Base-by-base conservation (phyloP, 805 yeast species). In the Candida sithepensis region DNA sequence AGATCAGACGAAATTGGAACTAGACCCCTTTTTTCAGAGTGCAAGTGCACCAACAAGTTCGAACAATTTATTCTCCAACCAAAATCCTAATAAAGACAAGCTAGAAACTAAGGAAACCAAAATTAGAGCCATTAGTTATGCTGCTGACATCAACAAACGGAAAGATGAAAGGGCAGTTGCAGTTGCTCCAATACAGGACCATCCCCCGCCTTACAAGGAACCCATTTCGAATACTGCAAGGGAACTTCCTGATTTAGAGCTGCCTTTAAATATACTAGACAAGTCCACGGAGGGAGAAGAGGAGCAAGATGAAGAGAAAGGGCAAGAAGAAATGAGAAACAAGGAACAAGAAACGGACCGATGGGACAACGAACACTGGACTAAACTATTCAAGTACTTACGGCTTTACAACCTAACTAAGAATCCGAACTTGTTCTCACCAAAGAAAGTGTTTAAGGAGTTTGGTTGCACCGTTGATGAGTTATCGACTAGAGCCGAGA, bases 361-460 rank as follows among this genome's bases (percentile, higher is more conserved):
- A 14, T 64, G 68, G 68, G 42, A 42, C 14, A 20, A 28, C n/a
- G 41, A 32, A 18, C 54, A 56, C 43, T 64, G 68, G 68, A 47
- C 22, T 13, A 48, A 46, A 30, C 47, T 64, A 24, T 47, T 54
- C 30, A 48, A 50, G 22, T 56, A 57, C 24, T 43, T 63, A 13
- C 50, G 47, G 22, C 44, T 51, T 14, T 63, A 58, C 53, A 53
- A 46, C 22, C 44, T 52, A 2, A 55, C 60, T 2, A 37, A 42
- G 7, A 53, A 59, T 43, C 26, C 39, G 12, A 30, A 33, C 2
- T 40, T 57, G 19, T 49, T 57, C 28, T 44, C 50, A 8, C 45
- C 49, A 16, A 39, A 43, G 12, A 42, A 46, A 22, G 45, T 60
- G 18, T 28, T 45, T 12, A 39, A 46, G 2, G 56, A 55, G 30